Evolutionary conservation across 2,329 filamentous ascomycete species (phyloP).

Genomic region (Fusarium sp.): DNA sequence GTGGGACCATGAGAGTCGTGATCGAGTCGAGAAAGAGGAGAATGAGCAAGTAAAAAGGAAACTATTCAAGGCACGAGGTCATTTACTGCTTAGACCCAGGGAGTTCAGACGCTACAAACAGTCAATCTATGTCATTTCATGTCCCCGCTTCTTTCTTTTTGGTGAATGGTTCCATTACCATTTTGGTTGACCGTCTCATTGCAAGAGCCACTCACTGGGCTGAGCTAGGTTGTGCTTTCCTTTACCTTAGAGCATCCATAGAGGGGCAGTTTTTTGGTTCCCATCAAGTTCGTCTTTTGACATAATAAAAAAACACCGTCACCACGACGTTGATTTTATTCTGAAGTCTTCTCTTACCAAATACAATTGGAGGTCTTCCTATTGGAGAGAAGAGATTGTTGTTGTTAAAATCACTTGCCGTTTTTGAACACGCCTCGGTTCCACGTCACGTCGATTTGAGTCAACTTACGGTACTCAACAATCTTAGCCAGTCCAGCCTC

Average conservation of each 20-base stretch:
- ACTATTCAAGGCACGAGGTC: slow-evolving; percentile 9
- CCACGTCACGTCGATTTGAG: slow-evolving; percentile 31
- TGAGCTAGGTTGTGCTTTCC: slow-evolving; percentile 2
- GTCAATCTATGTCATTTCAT: background rate
- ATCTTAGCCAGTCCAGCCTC: slow-evolving; percentile 25
- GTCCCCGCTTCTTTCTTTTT: slow-evolving; percentile 30
- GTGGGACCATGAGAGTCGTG: slow-evolving; percentile 19
- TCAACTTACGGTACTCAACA: background rate
- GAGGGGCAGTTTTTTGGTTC: slow-evolving; percentile 34
- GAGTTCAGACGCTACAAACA: background rate
- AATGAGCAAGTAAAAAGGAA: background rate
- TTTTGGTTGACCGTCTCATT: slow-evolving; percentile 35
- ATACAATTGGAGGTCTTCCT: background rate
- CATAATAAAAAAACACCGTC: slow-evolving; percentile 13
- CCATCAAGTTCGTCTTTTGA: slow-evolving; percentile 26
- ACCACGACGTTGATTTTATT: slow-evolving; percentile 1
- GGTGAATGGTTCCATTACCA: slow-evolving; percentile 1
- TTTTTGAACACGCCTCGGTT: slow-evolving; percentile 23
- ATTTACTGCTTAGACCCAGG: slow-evolving; percentile 9
- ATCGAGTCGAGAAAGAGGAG: slow-evolving; percentile 21
- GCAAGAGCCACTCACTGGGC: slow-evolving; percentile 24
- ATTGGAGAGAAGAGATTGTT: background rate
- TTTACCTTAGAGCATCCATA: slow-evolving; percentile 29
- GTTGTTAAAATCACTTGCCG: slow-evolving; percentile 1
- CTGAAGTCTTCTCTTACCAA: background rate